A percentile compares a stretch with the other conserved stretches of the same genome.
phyloP scores from a whole-genome alignment of 192 early-diverging fungal species.

The Geosiphon pyriformis region DNA sequence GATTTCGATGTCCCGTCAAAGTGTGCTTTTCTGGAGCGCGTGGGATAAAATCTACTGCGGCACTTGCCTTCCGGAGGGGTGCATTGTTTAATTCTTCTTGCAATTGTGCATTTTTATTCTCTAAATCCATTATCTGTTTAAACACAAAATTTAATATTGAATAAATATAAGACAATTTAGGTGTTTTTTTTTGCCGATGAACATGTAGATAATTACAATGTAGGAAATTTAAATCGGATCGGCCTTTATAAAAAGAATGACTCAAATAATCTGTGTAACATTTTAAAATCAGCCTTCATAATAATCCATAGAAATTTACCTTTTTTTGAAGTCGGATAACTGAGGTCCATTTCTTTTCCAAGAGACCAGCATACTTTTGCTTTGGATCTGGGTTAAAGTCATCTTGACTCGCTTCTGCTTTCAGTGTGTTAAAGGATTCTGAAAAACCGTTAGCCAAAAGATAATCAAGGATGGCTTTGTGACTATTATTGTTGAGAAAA shows the following conservation, averaged over 20 bases:
- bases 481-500: constrained; percentile 33
- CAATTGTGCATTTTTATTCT: constrained; percentile 71
- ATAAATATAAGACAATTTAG: too few species aligned
- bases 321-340: constrained; percentile 91
- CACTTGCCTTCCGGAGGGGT: constrained; percentile 47
- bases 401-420: constrained; percentile 64
- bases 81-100: constrained; percentile 66
- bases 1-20: constrained; percentile 74
- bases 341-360: constrained; percentile 96
- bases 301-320: too few species aligned
- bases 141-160: too few species aligned
- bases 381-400: constrained; percentile 69
- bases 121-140: constrained; percentile 84
- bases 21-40: constrained; percentile 69
- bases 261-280: too few species aligned
- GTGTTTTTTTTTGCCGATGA: too few species aligned
- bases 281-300: too few species aligned
- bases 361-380: constrained; percentile 69
- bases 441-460: constrained; percentile 69
- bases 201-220: too few species aligned
- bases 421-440: constrained; percentile 62
- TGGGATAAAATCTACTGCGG: constrained; percentile 74
- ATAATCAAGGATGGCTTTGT: constrained; percentile 84
- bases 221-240: too few species aligned
- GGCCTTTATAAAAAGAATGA: too few species aligned